Conservation (phyloP, 495 filamentous ascomycete genomes). For the Annulohypoxylon nitens region DNA sequence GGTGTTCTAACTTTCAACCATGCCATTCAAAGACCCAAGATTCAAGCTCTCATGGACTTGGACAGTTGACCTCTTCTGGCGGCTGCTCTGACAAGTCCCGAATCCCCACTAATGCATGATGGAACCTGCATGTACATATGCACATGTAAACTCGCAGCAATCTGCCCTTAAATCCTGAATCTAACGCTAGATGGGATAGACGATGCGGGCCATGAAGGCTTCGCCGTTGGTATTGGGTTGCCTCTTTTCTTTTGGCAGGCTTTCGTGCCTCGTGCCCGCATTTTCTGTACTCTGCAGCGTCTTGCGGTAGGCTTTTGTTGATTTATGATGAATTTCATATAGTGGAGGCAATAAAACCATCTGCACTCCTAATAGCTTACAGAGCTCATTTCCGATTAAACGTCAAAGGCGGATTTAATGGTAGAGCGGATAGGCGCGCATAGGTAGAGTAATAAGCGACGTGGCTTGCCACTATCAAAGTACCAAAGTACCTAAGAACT, state of each 20-base stretch:
- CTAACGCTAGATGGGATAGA: slow-evolving; percentile 26
- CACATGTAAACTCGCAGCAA: slow-evolving; percentile 8
- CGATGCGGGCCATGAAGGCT: slow-evolving; percentile 19
- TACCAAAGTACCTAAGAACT: background rate
- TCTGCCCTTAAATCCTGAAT: slow-evolving; percentile 22
- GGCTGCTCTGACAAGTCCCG: slow-evolving; percentile 43
- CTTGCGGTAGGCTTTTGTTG: slow-evolving; percentile 10
- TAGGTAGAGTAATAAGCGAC: slow-evolving; percentile 30
- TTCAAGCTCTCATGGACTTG: slow-evolving; percentile 17
- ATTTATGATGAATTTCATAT: slow-evolving; percentile 16
- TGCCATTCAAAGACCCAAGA: slow-evolving; percentile 7
- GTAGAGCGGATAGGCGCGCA: slow-evolving; percentile 15
- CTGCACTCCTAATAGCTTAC: slow-evolving; percentile 11
- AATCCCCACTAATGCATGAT: slow-evolving; percentile 30
- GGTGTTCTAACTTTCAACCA: background rate
- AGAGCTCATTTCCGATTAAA: slow-evolving; percentile 8
- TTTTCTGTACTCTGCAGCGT: slow-evolving; percentile 1
- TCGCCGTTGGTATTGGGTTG: slow-evolving; percentile 29
- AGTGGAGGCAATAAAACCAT: slow-evolving; percentile 9
- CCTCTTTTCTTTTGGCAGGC: slow-evolving; percentile 24
- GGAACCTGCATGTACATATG: slow-evolving; percentile 28
- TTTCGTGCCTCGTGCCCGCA: slow-evolving; percentile 21
- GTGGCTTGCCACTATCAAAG: slow-evolving; percentile 32
- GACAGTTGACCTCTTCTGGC: slow-evolving; percentile 36
- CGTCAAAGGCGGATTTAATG: slow-evolving; percentile 17